These are phyloP conservation scores for Gossypium davidsonii DNA, from an alignment of 441 rosid genomes.

Conservation along the genomic window DNA sequence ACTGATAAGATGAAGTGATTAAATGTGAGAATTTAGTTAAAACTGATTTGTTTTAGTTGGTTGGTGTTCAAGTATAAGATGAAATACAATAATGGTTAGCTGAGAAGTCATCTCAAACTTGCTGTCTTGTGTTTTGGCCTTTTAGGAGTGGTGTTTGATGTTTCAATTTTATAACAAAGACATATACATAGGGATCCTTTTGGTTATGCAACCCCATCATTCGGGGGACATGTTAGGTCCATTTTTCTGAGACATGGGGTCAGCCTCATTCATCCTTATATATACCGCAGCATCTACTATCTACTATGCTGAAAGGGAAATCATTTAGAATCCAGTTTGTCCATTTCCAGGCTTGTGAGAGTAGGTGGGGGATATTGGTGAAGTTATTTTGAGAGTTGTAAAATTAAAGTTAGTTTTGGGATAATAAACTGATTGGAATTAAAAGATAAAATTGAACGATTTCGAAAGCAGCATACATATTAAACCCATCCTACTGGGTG, in stretches of 20 bases:
- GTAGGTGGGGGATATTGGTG: background rate
- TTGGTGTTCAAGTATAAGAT: background rate
- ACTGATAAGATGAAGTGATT: background rate
- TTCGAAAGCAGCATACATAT: too few relatives aligned
- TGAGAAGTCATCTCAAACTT: slow-evolving; percentile 24
- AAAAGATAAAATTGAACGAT: too few relatives aligned
- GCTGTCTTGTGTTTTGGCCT: slow-evolving; percentile 8
- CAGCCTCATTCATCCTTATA: background rate
- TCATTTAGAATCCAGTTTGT: background rate
- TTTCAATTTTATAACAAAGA: slow-evolving; percentile 14
- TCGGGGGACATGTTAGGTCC: background rate
- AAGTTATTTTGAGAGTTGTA: too few relatives aligned
- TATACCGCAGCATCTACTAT: background rate
- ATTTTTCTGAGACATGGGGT: background rate
- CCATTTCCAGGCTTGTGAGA: background rate
- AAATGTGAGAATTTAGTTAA: background rate
- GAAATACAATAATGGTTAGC: slow-evolving; percentile 3
- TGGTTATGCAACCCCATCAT: slow-evolving; percentile 6
- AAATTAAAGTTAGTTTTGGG: too few relatives aligned
- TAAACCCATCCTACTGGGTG: too few relatives aligned
- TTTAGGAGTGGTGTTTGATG: background rate
- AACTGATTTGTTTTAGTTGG: background rate
- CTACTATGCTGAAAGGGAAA: background rate
- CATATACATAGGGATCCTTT: slow-evolving; percentile 6
- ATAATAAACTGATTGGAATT: too few relatives aligned